These are phyloP conservation scores for Cystobasidiopsis lactophilus DNA, from an alignment of 768 basidiomycete genomes.

Conservation along the genomic window DNA sequence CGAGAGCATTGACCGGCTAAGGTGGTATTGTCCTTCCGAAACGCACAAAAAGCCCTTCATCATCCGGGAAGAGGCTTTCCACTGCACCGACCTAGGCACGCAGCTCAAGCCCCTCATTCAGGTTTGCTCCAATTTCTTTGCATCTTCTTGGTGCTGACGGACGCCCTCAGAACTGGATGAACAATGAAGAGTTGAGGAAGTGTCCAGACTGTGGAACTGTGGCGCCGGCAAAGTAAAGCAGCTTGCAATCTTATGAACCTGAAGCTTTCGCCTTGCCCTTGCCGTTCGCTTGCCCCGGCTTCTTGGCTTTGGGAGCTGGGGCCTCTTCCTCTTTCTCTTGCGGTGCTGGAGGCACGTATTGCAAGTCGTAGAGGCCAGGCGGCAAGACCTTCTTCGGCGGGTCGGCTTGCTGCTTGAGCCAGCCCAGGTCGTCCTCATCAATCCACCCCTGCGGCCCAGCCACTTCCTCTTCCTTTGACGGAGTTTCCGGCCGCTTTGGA, in stretches of 20 bases:
- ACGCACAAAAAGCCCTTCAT: constrained; percentile 44
- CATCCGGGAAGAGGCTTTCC: constrained; percentile 64
- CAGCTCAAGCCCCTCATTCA: constrained; percentile 77
- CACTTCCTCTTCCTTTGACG: background rate
- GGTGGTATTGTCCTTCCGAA: constrained; percentile 66
- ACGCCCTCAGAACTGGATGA: constrained; percentile 44
- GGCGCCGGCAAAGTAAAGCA: constrained; percentile 37
- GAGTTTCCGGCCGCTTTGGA: background rate
- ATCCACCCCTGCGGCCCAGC: background rate
- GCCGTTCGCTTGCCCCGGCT: background rate
- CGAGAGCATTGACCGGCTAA: constrained; percentile 57
- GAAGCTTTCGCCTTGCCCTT: background rate
- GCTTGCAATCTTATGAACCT: background rate
- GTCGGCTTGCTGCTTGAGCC: background rate
- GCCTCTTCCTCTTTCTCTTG: background rate
- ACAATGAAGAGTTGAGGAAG: constrained; percentile 37
- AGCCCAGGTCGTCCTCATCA: background rate
- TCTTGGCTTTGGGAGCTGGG: background rate
- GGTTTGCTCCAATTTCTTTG: constrained; percentile 5
- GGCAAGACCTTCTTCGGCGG: background rate
- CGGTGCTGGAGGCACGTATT: no score
- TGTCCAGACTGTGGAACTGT: constrained; percentile 49
- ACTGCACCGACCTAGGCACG: constrained; percentile 71
- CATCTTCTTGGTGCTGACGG: background rate
- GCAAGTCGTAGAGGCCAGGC: background rate